Evolutionary conservation across 129 eudicot species (phyloP), one percentile per base, ranked within the genome.

Genomic region (Arctium minus): DNA sequence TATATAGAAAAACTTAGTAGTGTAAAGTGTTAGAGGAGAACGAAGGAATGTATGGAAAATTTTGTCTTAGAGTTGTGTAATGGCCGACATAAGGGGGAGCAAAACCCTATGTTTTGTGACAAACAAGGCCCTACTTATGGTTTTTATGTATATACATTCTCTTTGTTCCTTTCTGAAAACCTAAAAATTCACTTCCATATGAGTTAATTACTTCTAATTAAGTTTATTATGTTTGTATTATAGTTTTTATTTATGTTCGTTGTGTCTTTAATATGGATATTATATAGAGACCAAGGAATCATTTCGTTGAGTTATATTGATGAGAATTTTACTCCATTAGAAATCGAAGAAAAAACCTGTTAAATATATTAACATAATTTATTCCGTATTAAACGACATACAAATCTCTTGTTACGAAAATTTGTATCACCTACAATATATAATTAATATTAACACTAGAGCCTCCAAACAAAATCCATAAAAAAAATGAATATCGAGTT

Each of bases 11-110:
- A 15, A 56, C 22, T 18, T 48, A 64, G 70, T 18, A 18, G 70
- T n/a, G 70, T 56, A 6, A 64, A 18, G 70, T n/a, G 70, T 56
- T 18, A 64, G 70, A 64, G 70, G 70, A 22, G 29, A 12, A 18
- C 8, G 67, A 31, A 50, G 30, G 74, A 69, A 83, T 72, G 74
- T 72, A 73, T n/a, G 82, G 83, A 78, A 72, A 5, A 31, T 84
- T 84, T 84, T 84, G 86, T 84, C 83, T 60, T 10, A 30, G 73
- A 72, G 79, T 68, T 84, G 1, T 29, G 79, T 84, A 71, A 84
- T 84, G 86, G 86, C 86, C 86, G 86, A 84, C 86, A 84, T 78
- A 78, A 40, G 69, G 78, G 78, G 86, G 79, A 83, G 79, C 86
- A 83, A 77, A 83, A 77, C 82, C 79, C 42, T 78, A 83, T 60